Evolutionary conservation across 495 filamentous ascomycete genomes (phyloP).

Genomic region (Hyaloscypha hepaticicola): DNA sequence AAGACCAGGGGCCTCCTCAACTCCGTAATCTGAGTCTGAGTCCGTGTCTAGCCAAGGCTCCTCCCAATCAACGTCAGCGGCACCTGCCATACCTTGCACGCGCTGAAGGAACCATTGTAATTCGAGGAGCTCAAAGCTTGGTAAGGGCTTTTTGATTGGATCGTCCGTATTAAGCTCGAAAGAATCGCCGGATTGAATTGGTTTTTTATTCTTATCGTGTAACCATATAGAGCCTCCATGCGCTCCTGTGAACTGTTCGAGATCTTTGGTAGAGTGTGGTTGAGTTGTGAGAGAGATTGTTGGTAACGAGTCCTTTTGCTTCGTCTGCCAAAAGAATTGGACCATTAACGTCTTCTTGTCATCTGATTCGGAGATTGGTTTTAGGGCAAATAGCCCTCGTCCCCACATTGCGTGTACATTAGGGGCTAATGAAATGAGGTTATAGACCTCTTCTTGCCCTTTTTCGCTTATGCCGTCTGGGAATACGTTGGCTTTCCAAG

Average conservation of each 20-base stretch:
- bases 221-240: background rate
- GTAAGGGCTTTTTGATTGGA: conserved; percentile 7
- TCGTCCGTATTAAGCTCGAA: conserved; percentile 21
- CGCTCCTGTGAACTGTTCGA: conserved; percentile 12
- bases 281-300: conserved; percentile 18
- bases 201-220: conserved; percentile 6
- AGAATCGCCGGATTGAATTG: conserved; percentile 17
- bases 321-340: conserved; percentile 28
- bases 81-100: conserved; percentile 14
- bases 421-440: conserved; percentile 24
- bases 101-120: conserved; percentile 15
- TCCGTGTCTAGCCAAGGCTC: background rate
- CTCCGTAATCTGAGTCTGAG: conserved; percentile 7
- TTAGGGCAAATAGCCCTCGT: conserved; percentile 23
- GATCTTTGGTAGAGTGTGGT: conserved; percentile 16
- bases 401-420: conserved; percentile 19
- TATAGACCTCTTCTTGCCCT: conserved; percentile 15
- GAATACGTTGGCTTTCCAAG: conserved; percentile 27
- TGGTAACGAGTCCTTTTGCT: conserved; percentile 7
- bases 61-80: conserved; percentile 14
- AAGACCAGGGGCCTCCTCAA: conserved; percentile 6
- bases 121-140: conserved; percentile 17
- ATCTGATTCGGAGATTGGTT: conserved; percentile 22
- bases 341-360: conserved; percentile 19
- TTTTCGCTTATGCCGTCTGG: conserved; percentile 16